These are phyloP conservation scores for Heterobasidion irregulare DNA, from an alignment of 1,284 basidiomycete species.

Conservation along the genomic window DNA sequence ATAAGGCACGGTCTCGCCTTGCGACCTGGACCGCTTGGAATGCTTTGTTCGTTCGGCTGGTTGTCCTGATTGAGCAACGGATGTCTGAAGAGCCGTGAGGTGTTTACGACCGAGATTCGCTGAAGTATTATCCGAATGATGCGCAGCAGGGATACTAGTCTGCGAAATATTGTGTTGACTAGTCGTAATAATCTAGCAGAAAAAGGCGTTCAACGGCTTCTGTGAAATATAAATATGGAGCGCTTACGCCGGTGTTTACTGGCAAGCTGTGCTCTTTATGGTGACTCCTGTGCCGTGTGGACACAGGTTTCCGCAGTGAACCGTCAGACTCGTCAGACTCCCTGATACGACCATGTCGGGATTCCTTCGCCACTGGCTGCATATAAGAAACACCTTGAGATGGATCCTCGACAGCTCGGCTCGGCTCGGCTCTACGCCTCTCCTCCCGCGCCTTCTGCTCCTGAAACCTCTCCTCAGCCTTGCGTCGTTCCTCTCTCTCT, in stretches of 20 bases:
- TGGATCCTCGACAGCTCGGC: slow-evolving; percentile 4
- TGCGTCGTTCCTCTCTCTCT: slow-evolving; percentile 4
- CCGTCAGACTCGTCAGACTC: slow-evolving; percentile 15
- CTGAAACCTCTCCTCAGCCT: slow-evolving; percentile 4
- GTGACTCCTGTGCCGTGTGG: slow-evolving; percentile 5
- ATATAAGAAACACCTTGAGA: background rate
- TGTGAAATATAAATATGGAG: background rate
- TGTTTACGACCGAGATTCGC: background rate
- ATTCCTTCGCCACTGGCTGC: slow-evolving; percentile 2
- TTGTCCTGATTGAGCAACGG: background rate
- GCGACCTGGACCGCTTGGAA: slow-evolving; percentile 6
- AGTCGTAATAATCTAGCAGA: background rate
- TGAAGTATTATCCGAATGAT: background rate
- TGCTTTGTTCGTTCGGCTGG: slow-evolving; percentile 3
- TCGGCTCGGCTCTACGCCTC: background rate
- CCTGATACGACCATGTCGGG: slow-evolving; percentile 10
- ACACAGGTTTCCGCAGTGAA: slow-evolving; percentile 6
- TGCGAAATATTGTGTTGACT: background rate
- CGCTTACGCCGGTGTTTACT: background rate
- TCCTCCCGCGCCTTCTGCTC: slow-evolving; percentile 3
- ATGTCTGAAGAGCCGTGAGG: slow-evolving; percentile 5
- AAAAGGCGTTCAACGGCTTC: background rate
- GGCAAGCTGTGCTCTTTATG: slow-evolving; percentile 6
- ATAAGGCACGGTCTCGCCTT: slow-evolving; percentile 9
- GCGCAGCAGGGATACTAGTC: background rate